Evolutionary conservation across 306 rosid genomes (phyloP), one percentile per base, ranked within the genome.

Genomic region (Vigna radiata): DNA sequence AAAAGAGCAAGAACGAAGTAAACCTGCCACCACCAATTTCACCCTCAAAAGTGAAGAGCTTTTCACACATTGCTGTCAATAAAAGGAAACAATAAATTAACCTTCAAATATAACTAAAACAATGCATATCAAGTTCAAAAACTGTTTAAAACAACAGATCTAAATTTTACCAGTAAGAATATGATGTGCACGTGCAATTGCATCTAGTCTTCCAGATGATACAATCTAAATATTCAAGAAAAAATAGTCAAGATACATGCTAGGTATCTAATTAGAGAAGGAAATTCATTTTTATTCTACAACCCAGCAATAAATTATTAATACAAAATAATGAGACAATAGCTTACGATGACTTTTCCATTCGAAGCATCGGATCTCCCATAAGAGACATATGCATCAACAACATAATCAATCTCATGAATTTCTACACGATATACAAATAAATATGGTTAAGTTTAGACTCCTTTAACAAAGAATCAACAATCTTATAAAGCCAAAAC

Each of bases 11-110:
- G 75, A 88, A 76, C 23, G 80, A 82, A 78, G 53, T 44, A 83
- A 61, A 94, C 98, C 98, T 94, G 89, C 90, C 89, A 75, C 91
- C 90, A 77, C 94, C 98, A 85, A 91, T 85, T 86, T 89, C 90
- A 60, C 97, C 96, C 88, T 89, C 96, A 84, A 90, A 94, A 84
- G 85, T 75, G 77, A 82, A 90, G 66, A 91, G 93, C 75, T 89
- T 91, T 73, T 89, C 93, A 77, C 94, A 89, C 98, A 94, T 91
- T 69, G 89, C 98, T 94, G 96, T 77, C 80, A 77, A 71, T 68
- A 87, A 82, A 73, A 88, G 59, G 71, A 23, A 79, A 74, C 56
- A 77, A 68, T 73, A 72, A 66, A 53, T 59, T 44, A 33, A 77
- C 37, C 19, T 70, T 39, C 73, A 78, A 67, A 52, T 4, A 21